phyloP scores from a whole-genome alignment of 257 asterid species.

The Anisodus tanguticus region DNA sequence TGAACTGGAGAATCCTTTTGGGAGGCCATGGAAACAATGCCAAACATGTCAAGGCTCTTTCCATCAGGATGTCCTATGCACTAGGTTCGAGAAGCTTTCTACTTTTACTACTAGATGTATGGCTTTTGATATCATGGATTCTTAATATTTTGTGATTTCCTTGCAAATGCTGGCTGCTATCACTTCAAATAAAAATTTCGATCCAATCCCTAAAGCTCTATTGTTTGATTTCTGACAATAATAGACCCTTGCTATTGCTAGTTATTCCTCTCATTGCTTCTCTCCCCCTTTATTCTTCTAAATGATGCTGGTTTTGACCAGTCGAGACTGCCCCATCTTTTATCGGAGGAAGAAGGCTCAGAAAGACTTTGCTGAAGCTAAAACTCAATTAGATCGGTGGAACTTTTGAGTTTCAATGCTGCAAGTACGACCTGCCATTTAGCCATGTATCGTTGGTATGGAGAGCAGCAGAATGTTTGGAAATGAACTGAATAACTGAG shows the following conservation, averaged over 20 bases:
- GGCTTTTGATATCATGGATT: not conserved
- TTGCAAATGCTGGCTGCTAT: not conserved
- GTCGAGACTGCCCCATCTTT: slow-evolving; percentile 99
- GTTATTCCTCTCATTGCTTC: not conserved
- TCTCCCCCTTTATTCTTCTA: slow-evolving; percentile 28
- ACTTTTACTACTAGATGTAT: not conserved
- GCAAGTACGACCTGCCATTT: not conserved
- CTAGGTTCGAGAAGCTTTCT: slow-evolving; percentile 62
- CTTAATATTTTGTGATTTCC: not conserved
- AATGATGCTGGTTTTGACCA: slow-evolving; percentile 43
- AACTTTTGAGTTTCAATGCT: slow-evolving; percentile 47
- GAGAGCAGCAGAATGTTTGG: not conserved
- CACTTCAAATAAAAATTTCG: not conserved
- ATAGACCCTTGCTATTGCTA: not conserved
- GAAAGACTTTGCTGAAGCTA: slow-evolving; percentile 98
- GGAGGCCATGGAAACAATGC: slow-evolving; percentile 97
- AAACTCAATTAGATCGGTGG: slow-evolving; percentile 88
- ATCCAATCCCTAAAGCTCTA: not conserved
- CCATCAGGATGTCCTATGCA: slow-evolving; percentile 98
- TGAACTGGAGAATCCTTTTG: slow-evolving; percentile 91
- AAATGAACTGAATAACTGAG: slow-evolving; percentile 3
- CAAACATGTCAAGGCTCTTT: slow-evolving; percentile 99
- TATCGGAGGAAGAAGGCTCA: slow-evolving; percentile 98
- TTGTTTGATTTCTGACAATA: not conserved
- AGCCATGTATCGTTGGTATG: not conserved